These are phyloP conservation scores for Xylaria telfairii DNA, from an alignment of 495 filamentous ascomycete species.

Conservation along the genomic window DNA sequence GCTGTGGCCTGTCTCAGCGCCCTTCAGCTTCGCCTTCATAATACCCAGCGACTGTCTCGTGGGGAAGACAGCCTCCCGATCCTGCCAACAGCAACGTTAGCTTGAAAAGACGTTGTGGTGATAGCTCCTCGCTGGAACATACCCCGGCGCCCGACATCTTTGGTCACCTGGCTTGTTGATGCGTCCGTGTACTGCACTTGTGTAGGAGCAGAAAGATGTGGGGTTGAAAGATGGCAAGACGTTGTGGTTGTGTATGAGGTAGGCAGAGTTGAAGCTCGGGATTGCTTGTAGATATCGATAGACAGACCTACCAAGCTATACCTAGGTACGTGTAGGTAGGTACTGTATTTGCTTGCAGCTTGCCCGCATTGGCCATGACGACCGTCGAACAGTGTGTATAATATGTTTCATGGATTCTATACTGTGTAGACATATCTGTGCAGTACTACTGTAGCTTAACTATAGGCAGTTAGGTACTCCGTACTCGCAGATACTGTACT, in stretches of 20 bases:
- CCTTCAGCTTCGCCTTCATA: slow-evolving; percentile 99
- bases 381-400: slow-evolving; percentile 3
- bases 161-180: slow-evolving; percentile 13
- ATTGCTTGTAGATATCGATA: slow-evolving; percentile 8
- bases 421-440: slow-evolving; percentile 1
- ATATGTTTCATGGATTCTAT: not conserved
- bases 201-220: not conserved
- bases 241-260: not conserved
- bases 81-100: slow-evolving; percentile 52
- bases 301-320: not conserved
- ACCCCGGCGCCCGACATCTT: slow-evolving; percentile 57
- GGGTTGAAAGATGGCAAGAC: not conserved
- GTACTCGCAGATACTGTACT: not conserved
- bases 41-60: slow-evolving; percentile 94
- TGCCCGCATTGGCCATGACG: slow-evolving; percentile 2
- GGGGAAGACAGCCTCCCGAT: slow-evolving; percentile 94
- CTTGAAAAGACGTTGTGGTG: slow-evolving; percentile 15
- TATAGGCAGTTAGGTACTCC: too few species aligned
- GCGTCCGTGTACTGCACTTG: not conserved
- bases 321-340: not conserved
- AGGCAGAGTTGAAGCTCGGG: not conserved
- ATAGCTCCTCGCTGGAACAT: slow-evolving; percentile 37
- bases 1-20: slow-evolving; percentile 87
- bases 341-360: not conserved
- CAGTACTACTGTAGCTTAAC: too few species aligned